Base-by-base conservation (phyloP, 2,329 filamentous ascomycete species). In the Aureobasidium pullulans region DNA sequence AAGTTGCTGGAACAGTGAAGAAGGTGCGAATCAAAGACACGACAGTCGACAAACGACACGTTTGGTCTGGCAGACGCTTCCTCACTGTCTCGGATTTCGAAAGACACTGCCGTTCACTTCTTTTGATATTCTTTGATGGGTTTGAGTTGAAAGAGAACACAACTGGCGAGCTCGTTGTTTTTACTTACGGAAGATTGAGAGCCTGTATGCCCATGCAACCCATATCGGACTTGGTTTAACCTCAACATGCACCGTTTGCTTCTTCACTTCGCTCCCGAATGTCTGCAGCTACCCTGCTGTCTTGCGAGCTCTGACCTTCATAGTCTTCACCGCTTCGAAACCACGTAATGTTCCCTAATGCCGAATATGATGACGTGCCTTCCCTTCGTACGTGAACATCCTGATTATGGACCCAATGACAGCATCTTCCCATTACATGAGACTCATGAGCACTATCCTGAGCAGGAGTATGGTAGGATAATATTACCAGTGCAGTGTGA, bases 251-350 rank as follows among this genome's bases (percentile, higher is more conserved):
- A 23, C 23, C 3, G 19, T 52, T 32, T 57, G 59, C 10, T 16
- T 28, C 9, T 56, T 56, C 15, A 29, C 34, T 52, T 28, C 48
- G 4, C 15, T 53, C 39, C n/a, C 36, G 34, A 16, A 31, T 47
- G 16, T 47, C 52, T 57, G 59, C 59, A 56, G 37, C 44, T 42
- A 48, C 50, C 49, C 59, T 57, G 42, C 39, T 23, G 23, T 23
- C 23, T 3, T 23, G 23, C 23, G 23, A 23, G 50, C 54, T 54
- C 54, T 36, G 34, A 36, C 13, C 34, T 36, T 13, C 8, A 13
- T 36, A 8, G 13, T 36, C 8, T 13, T 13, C 8, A 36, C 34
- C 34, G 8, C 34, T 36, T 36, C 13, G 34, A 8, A 13, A 13
- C 34, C 34, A 23, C 34, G 13, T 36, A 13, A 9, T 36, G 8